Evolutionary conservation across 2,329 filamentous ascomycete species (phyloP), one percentile per base, ranked within the genome.

Genomic region (Fonsecaea monophora): DNA sequence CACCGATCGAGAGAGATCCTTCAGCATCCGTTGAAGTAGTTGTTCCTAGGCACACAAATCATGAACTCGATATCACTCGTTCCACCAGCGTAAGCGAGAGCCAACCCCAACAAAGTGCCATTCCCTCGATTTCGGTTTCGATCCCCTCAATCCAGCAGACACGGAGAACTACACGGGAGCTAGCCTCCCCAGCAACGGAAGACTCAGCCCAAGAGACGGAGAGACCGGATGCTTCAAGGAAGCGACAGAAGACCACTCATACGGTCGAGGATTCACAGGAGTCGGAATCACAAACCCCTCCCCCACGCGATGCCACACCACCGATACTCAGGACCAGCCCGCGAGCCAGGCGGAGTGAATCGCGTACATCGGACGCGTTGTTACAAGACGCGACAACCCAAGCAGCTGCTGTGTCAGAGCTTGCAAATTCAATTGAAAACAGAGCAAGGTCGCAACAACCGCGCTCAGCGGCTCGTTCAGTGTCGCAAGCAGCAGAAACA

Each of bases 391-490:
- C 67, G 4, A 70, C 68, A 37, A 66, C 48, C 38, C 64, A 65
- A 18, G 65, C 65, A 10, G 67, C 67, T 10, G 64, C 65, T 18
- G 65, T 71, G n/a, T 69, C 67, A n/a, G 67, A 71, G 38, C 62
- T 71, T 18, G 67, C 69, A 50, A 65, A 68, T 54, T 67, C 68
- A 34, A 71, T 71, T 21, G 69, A 67, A 53, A 62, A 61, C 45
- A 55, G 66, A 25, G 58, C 60, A 25, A 64, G 64, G 58, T 66
- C 63, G 32, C 56, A 59, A 13, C 34, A 58, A 21, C 53, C 67
- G 35, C 59, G 53, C 9, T 61, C 60, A 25, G 45, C 42, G 37
- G 45, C 50, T 38, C 38, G 42, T 18, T 55, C 65, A 18, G 56
- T 18, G 8, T 58, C 66, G 13, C 34, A 53, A 42, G 37, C 60